Percentiles rank a stretch among this genome's conserved stretches.
Evolutionary conservation across 495 filamentous ascomycete species (phyloP).

Genomic region (Lasiosphaeriaceae sp.): DNA sequence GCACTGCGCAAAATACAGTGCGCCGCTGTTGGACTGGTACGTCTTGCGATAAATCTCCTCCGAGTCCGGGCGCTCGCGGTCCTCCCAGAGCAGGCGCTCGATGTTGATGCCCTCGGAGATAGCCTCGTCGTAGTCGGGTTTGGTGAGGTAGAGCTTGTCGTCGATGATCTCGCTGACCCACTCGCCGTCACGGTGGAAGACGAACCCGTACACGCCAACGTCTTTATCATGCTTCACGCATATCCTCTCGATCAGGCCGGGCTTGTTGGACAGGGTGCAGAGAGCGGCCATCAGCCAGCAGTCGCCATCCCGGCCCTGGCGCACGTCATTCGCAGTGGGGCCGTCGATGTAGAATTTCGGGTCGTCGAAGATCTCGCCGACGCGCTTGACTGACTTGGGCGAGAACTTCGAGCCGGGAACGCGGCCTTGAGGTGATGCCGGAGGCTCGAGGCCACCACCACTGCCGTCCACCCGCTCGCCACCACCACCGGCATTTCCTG

Average conservation of each 20-base stretch:
- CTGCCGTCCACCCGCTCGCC: not conserved
- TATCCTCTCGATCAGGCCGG: slow-evolving; percentile 70
- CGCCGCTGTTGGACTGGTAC: slow-evolving; percentile 69
- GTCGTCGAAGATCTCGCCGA: slow-evolving; percentile 80
- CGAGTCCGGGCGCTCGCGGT: slow-evolving; percentile 63
- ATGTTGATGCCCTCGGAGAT: slow-evolving; percentile 36
- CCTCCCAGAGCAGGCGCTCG: slow-evolving; percentile 67
- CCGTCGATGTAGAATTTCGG: slow-evolving; percentile 85
- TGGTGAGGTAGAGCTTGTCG: slow-evolving; percentile 70
- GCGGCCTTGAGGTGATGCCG: slow-evolving; percentile 8
- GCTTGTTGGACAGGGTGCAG: slow-evolving; percentile 77
- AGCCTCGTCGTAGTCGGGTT: slow-evolving; percentile 74
- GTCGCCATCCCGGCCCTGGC: slow-evolving; percentile 76
- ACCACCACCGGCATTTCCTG: not conserved
- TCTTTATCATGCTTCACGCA: slow-evolving; percentile 78
- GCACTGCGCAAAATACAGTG: slow-evolving; percentile 85
- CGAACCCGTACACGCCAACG: slow-evolving; percentile 91
- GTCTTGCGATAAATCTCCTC: slow-evolving; percentile 75
- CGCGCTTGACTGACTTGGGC: slow-evolving; percentile 62
- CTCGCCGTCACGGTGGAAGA: slow-evolving; percentile 89
- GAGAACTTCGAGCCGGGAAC: slow-evolving; percentile 32
- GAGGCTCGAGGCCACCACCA: not conserved
- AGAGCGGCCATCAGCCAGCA: slow-evolving; percentile 91
- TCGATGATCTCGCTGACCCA: slow-evolving; percentile 92
- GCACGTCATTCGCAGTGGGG: slow-evolving; percentile 75